These are phyloP conservation scores for Pinus tabuliformis DNA, from an alignment of 75 land plant genomes.

Conservation along the genomic window DNA sequence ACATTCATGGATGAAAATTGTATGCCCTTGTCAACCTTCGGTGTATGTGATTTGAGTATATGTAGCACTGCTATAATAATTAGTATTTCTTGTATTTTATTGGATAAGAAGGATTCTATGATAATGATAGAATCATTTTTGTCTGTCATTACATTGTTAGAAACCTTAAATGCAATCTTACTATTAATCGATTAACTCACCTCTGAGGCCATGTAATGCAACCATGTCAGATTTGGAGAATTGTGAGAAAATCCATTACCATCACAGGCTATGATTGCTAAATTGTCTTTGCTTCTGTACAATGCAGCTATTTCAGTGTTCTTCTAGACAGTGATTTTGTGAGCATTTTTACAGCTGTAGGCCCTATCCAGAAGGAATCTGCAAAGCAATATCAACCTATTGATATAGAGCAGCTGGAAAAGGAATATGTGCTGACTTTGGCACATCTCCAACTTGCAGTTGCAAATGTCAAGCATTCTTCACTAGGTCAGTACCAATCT, in stretches of 20 bases:
- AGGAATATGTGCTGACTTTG: slow-evolving; percentile 66
- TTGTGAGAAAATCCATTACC: too few species aligned
- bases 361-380: slow-evolving; percentile 14
- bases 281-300: neutral
- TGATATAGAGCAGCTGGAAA: slow-evolving; percentile 71
- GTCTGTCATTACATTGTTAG: too few species aligned
- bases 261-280: neutral
- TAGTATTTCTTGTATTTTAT: too few species aligned
- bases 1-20: slow-evolving; percentile 23
- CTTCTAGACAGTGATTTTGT: neutral
- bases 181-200: too few species aligned
- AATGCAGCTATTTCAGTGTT: slow-evolving; percentile 6
- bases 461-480: slow-evolving; percentile 47
- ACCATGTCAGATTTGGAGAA: too few species aligned
- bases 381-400: slow-evolving; percentile 22
- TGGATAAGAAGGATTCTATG: too few species aligned
- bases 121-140: too few species aligned
- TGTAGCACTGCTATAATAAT: too few species aligned
- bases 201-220: too few species aligned
- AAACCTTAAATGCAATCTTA: too few species aligned
- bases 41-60: neutral
- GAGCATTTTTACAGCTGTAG: slow-evolving; percentile 16
- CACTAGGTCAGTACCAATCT: slow-evolving; percentile 36
- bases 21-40: slow-evolving; percentile 16
- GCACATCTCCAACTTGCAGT: slow-evolving; percentile 67